Base-by-base conservation (phyloP, 2,329 filamentous ascomycete genomes). In the Dactylellina cionopaga region DNA sequence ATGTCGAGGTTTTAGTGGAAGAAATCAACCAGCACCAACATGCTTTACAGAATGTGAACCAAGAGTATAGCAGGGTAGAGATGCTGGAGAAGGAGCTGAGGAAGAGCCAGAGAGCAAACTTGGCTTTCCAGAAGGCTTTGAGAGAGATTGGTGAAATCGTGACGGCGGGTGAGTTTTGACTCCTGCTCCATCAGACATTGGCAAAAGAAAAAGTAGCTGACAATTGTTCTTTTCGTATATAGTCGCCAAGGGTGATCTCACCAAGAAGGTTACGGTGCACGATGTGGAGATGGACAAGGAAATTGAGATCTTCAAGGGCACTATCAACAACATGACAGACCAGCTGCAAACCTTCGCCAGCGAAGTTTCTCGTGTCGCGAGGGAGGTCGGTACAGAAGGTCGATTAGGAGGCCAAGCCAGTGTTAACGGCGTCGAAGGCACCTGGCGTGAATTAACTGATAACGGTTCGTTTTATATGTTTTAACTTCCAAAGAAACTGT, bases 281-380 rank as follows among this genome's bases (percentile, higher is more conserved):
- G 91, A 91, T 2, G 90, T 96, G 76, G 94, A 98, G 83, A 95
- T 97, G 90, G 94, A 98, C 84, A 92, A 93, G 25, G 94, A 98
- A 84, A 98, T 98, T 78, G 95, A 92, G 25, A 93, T 92, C 7
- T 98, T 98, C 84, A 98, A 98, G 83, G 89, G 92, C 78, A 97
- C 94, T 74, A 98, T 98, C 83, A 98, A 98, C 81, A 96, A 91
- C 76, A 98, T 98, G 94, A 96, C 98, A 87, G 94, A 98, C 80
- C 94, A 97, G 81, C 85, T 98, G 69, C 93, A 97, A 80, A 92
- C 96, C 65, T 98, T 98, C 81, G 94, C 94, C 75, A 96, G 92
- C 81, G 93, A 98, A 83, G 94, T 98, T 77, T 97, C 94, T 41
- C 89, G 92, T 76, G 89, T 98, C 77, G 94, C 94, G 63, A 90